Evolutionary conservation across 805 yeast species (phyloP).

Genomic region (Danielozyma ontarioensis): DNA sequence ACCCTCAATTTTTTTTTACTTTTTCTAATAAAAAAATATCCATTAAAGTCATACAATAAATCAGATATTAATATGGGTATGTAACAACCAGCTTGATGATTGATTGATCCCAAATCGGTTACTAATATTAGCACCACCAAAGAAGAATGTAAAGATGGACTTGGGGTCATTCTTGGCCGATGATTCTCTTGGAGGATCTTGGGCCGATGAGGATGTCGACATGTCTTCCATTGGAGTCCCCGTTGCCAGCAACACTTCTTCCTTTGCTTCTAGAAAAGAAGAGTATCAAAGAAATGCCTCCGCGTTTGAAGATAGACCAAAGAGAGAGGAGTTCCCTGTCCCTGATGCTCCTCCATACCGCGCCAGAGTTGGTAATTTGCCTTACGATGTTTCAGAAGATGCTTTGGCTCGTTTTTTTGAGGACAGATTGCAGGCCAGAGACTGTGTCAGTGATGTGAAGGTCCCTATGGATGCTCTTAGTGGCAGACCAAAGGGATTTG

Average conservation of each 20-base stretch:
- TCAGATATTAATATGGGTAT: too few relatives aligned
- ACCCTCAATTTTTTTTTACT: too few relatives aligned
- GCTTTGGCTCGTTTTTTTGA: conserved; percentile 58
- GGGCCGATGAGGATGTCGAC: conserved; percentile 86
- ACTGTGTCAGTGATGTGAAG: conserved; percentile 55
- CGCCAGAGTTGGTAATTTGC: conserved; percentile 83
- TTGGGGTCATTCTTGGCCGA: conserved; percentile 80
- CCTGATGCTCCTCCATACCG: conserved; percentile 91
- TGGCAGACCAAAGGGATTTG: conserved; percentile 58
- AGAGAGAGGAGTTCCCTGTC: conserved; percentile 69
- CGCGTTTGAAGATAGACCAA: conserved; percentile 11
- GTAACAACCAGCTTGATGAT: too few relatives aligned
- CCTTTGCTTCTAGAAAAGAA: conserved; percentile 9
- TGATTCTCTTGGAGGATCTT: conserved; percentile 66
- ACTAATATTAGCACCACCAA: conserved; percentile 31
- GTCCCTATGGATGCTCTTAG: conserved; percentile 66
- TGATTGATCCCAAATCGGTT: too few relatives aligned
- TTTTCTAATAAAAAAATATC: too few relatives aligned
- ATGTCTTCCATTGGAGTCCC: conserved; percentile 57
- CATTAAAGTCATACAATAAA: too few relatives aligned
- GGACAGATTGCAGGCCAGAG: conserved; percentile 46
- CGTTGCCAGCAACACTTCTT: conserved; percentile 20
- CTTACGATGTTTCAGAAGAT: conserved; percentile 73
- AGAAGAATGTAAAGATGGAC: conserved; percentile 74
- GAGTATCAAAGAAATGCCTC: conserved; percentile 4